Evolutionary conservation across 1,284 basidiomycete species (phyloP).

Genomic region (Puccinia horiana): DNA sequence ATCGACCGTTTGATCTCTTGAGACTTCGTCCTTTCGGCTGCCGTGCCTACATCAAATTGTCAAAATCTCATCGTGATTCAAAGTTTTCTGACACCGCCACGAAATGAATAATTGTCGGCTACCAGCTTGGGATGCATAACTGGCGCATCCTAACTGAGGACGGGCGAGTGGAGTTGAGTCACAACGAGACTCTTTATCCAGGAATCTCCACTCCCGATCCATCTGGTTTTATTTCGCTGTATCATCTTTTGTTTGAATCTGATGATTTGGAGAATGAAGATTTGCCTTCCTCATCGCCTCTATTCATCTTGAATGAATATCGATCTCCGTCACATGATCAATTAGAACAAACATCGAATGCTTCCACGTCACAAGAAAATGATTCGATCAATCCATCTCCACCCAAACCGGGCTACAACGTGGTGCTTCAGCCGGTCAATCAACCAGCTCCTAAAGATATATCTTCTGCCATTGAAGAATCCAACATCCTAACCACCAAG

Average conservation of each 20-base stretch:
- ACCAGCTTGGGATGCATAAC: conserved; percentile 9
- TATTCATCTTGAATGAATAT: no score
- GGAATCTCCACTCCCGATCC: no score
- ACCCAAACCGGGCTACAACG: not conserved
- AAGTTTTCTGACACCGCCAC: not conserved
- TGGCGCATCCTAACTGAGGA: conserved; percentile 6
- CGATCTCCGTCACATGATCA: no score
- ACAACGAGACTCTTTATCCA: not conserved
- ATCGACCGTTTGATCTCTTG: not conserved
- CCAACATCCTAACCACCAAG: not conserved
- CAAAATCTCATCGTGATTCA: not conserved
- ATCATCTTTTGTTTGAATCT: no score
- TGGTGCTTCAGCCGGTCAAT: not conserved
- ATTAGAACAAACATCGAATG: not conserved
- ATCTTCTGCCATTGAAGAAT: not conserved
- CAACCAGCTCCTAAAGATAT: not conserved
- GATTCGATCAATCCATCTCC: no score
- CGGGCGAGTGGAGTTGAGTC: not conserved
- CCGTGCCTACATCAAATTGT: not conserved
- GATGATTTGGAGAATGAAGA: no score
- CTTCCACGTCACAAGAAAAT: no score
- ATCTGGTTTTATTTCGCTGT: no score
- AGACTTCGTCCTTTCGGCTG: not conserved
- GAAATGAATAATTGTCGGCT: conserved; percentile 3
- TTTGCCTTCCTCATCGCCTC: no score